Evolutionary conservation across 2,329 filamentous ascomycete genomes (phyloP).

Genomic region (Tolypocladium tundrense): DNA sequence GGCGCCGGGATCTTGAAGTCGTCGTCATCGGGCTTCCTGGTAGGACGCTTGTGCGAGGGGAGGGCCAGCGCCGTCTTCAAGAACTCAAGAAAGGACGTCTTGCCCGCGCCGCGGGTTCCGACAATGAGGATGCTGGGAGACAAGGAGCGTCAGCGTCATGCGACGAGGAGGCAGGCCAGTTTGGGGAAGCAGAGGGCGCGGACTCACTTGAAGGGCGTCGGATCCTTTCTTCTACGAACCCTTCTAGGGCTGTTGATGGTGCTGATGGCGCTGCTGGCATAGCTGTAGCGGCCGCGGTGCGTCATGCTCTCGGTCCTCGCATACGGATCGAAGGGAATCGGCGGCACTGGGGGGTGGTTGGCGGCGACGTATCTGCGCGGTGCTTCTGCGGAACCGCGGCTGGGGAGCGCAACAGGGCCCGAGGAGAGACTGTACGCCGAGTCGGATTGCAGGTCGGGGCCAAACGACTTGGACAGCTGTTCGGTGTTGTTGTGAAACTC

Average conservation of each 20-base stretch:
- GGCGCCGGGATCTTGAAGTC: conserved; percentile 42
- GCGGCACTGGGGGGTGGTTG: conserved; percentile 40
- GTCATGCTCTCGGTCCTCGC: conserved; percentile 89
- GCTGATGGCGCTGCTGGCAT: conserved; percentile 84
- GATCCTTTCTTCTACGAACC: conserved; percentile 89
- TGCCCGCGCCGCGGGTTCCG: conserved; percentile 78
- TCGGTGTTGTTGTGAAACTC: conserved; percentile 39
- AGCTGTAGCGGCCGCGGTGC: conserved; percentile 90
- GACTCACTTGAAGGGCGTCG: conserved; percentile 94
- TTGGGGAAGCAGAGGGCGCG: neutral
- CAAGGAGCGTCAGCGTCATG: conserved; percentile 6
- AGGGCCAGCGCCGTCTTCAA: conserved; percentile 77
- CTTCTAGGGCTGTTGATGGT: conserved; percentile 87
- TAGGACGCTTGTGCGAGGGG: conserved; percentile 65
- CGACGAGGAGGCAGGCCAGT: neutral
- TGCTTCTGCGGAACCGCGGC: conserved; percentile 42
- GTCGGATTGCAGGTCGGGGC: conserved; percentile 48
- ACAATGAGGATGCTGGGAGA: conserved; percentile 70
- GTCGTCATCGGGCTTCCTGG: conserved; percentile 46
- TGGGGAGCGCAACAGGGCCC: conserved; percentile 20
- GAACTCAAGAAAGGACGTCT: conserved; percentile 95
- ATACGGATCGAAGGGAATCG: conserved; percentile 65
- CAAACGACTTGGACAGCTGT: conserved; percentile 33
- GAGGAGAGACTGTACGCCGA: conserved; percentile 44
- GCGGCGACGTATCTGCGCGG: conserved; percentile 30